phyloP scores from a whole-genome alignment of 2,329 filamentous ascomycete species.

The Pyrenophora tritici-repentis region DNA sequence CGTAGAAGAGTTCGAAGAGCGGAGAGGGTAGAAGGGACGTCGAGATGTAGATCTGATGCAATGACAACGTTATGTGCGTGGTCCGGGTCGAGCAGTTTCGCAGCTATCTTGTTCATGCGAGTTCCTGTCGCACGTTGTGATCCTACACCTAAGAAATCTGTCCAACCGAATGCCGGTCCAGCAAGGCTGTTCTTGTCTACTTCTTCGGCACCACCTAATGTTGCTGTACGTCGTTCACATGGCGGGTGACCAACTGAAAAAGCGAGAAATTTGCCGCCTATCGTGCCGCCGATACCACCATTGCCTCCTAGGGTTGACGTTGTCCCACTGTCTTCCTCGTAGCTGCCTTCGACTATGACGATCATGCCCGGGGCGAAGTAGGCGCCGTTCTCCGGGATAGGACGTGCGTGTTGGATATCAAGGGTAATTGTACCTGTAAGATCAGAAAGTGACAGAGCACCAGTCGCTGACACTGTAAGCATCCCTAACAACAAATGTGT shows the following conservation, averaged over 20 bases:
- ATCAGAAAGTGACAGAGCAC: conserved; percentile 81
- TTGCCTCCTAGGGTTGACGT: conserved; percentile 68
- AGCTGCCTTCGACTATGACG: conserved; percentile 91
- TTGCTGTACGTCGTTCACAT: conserved; percentile 80
- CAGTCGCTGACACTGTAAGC: conserved; percentile 78
- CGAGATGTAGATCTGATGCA: conserved; percentile 83
- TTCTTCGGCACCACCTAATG: conserved; percentile 69
- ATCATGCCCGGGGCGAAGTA: conserved; percentile 98
- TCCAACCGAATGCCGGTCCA: conserved; percentile 77
- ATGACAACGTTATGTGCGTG: conserved; percentile 67
- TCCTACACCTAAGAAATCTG: conserved; percentile 90
- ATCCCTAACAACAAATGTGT: conserved; percentile 87
- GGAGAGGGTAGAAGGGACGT: conserved; percentile 78
- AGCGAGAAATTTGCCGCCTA: conserved; percentile 89
- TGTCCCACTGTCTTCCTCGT: conserved; percentile 80
- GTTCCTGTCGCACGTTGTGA: conserved; percentile 82
- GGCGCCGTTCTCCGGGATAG: conserved; percentile 81
- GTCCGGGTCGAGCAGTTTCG: conserved; percentile 61
- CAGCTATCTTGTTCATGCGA: conserved; percentile 81
- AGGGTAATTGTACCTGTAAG: conserved; percentile 85
- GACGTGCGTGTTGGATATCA: conserved; percentile 78
- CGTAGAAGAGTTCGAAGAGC: conserved; percentile 80
- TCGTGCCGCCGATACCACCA: conserved; percentile 83
- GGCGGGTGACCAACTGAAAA: conserved; percentile 92
- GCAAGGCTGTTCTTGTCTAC: conserved; percentile 45